phyloP scores from a whole-genome alignment of 208 protist genomes.

The Acanthamoeba quina region DNA sequence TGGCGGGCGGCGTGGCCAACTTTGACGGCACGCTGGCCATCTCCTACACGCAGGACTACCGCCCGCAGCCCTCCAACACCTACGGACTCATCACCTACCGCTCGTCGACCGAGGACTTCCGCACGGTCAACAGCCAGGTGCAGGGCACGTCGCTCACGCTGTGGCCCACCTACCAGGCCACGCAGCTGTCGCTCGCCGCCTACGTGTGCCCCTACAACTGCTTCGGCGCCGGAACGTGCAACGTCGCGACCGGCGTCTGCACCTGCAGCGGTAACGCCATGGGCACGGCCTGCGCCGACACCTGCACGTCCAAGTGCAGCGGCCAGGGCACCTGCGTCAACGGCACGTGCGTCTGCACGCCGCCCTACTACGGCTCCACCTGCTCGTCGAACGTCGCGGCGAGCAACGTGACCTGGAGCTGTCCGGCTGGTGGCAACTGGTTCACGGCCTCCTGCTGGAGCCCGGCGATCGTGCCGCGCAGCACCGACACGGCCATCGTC shows the following conservation, averaged over 20 bases:
- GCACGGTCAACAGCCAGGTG: not conserved
- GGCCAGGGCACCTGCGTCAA: slow-evolving; percentile 42
- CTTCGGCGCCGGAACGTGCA: slow-evolving; percentile 36
- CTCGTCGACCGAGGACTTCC: slow-evolving; percentile 7
- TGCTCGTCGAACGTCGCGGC: not conserved
- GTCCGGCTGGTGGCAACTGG: not conserved
- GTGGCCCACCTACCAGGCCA: slow-evolving; percentile 32
- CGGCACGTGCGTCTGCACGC: slow-evolving; percentile 36
- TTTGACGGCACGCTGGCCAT: slow-evolving; percentile 26
- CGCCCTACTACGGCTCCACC: not conserved
- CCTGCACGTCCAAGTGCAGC: slow-evolving; percentile 42
- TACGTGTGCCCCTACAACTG: slow-evolving; percentile 67
- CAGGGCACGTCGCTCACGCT: not conserved
- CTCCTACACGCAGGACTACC: slow-evolving; percentile 30
- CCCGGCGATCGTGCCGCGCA: not conserved
- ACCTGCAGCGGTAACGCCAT: not conserved
- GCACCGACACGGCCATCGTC: slow-evolving; percentile 31
- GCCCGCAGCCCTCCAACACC: not conserved
- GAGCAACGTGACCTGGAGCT: slow-evolving; percentile 38
- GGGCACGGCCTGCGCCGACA: slow-evolving; percentile 38
- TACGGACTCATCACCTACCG: slow-evolving; percentile 1
- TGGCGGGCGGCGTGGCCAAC: not conserved
- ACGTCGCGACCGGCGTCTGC: not conserved
- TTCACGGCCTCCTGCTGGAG: slow-evolving; percentile 42
- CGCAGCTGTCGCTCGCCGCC: not conserved